These are phyloP conservation scores for Beauveria varroae DNA, from an alignment of 2,329 filamentous ascomycete species.

Conservation along the genomic window DNA sequence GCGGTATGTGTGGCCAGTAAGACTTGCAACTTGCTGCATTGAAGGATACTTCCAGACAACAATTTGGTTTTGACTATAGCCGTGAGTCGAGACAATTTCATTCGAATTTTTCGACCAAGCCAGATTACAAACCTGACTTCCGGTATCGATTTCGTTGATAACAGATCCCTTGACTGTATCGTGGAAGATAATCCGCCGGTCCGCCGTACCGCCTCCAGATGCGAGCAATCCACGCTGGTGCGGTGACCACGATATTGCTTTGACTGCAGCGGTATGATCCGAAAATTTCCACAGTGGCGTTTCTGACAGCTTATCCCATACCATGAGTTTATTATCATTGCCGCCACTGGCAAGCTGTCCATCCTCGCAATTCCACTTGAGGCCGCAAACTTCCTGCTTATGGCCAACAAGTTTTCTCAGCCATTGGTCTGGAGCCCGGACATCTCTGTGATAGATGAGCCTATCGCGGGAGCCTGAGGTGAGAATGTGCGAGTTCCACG, in stretches of 20 bases:
- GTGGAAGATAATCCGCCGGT: slow-evolving; percentile 96
- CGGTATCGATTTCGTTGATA: slow-evolving; percentile 87
- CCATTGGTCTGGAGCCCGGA: slow-evolving; percentile 86
- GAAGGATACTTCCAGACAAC: slow-evolving; percentile 99
- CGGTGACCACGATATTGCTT: slow-evolving; percentile 96
- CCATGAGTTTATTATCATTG: slow-evolving; percentile 98
- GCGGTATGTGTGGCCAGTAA: slow-evolving; percentile 94
- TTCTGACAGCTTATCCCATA: slow-evolving; percentile 95
- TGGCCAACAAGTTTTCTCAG: slow-evolving; percentile 81
- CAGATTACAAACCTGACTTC: slow-evolving; percentile 97
- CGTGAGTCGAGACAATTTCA: slow-evolving; percentile 94
- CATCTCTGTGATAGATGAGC: slow-evolving; percentile 90
- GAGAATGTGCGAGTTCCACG: slow-evolving; percentile 97
- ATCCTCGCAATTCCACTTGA: slow-evolving; percentile 96
- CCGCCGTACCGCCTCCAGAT: slow-evolving; percentile 90
- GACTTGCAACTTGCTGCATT: slow-evolving; percentile 92
- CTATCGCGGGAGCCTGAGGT: slow-evolving; percentile 93
- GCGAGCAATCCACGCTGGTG: slow-evolving; percentile 93
- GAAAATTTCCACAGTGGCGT: slow-evolving; percentile 90
- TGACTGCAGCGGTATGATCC: slow-evolving; percentile 92
- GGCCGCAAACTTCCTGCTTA: slow-evolving; percentile 94
- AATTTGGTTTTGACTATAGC: slow-evolving; percentile 97
- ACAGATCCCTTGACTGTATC: slow-evolving; percentile 79
- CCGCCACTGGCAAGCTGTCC: slow-evolving; percentile 91
- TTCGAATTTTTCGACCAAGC: slow-evolving; percentile 97